A percentile compares a stretch with the other conserved stretches of the same genome.
These are phyloP conservation scores for Penicillium longicatenatum DNA, from an alignment of 495 filamentous ascomycete species.

Conservation along the genomic window DNA sequence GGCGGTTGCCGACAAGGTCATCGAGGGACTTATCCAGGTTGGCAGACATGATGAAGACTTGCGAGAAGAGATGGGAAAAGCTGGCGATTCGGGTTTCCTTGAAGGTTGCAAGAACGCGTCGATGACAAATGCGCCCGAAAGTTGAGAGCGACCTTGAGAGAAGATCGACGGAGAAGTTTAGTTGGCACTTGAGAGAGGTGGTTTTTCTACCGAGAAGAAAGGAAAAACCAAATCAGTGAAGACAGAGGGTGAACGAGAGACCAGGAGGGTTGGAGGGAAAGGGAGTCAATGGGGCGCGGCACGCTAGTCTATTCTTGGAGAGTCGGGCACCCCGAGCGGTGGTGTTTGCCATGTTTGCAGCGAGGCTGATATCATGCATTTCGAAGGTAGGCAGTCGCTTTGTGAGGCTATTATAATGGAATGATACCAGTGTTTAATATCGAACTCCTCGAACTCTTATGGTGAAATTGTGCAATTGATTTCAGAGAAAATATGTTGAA, in stretches of 20 bases:
- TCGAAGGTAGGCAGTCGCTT: background rate
- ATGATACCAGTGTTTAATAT: too few species aligned
- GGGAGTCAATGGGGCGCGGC: constrained; percentile 11
- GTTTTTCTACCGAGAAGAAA: background rate
- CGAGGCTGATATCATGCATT: constrained; percentile 1
- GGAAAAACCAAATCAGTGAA: constrained; percentile 5
- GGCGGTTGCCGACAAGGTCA: constrained; percentile 83
- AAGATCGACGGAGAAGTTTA: constrained; percentile 1
- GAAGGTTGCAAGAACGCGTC: constrained; percentile 14
- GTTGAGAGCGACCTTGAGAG: constrained; percentile 20
- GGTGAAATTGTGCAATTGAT: too few species aligned
- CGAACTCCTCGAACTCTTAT: too few species aligned
- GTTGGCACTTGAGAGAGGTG: background rate
- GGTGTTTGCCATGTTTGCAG: constrained; percentile 24
- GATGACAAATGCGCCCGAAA: constrained; percentile 7
- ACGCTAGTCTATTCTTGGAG: constrained; percentile 14
- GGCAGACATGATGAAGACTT: constrained; percentile 65
- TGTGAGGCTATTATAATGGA: too few species aligned
- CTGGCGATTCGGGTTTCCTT: constrained; percentile 19
- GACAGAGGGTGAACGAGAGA: constrained; percentile 14
- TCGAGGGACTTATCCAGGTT: constrained; percentile 96
- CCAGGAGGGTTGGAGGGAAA: constrained; percentile 16
- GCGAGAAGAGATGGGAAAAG: constrained; percentile 15
- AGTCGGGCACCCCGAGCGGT: constrained; percentile 8
- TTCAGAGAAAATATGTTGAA: background rate